phyloP scores from a whole-genome alignment of 768 basidiomycete genomes.

The Leccinum ochraceum region DNA sequence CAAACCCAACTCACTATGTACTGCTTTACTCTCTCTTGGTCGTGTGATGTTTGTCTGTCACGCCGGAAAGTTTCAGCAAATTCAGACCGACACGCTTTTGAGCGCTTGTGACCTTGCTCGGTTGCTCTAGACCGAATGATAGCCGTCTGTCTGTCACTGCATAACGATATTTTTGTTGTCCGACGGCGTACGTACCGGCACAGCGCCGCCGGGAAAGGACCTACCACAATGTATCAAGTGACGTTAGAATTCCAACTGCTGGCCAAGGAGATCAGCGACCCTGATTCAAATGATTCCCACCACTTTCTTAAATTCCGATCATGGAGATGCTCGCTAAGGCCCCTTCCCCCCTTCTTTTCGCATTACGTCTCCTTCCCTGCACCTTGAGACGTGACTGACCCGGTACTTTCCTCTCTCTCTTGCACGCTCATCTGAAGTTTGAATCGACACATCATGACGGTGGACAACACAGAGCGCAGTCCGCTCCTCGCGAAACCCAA shows the following conservation, averaged over 20 bases:
- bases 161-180: no score
- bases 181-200: no score
- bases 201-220: no score
- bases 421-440: not conserved
- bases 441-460: conserved; percentile 2
- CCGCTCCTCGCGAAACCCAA: conserved; percentile 25
- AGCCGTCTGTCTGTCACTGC: no score
- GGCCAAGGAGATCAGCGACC: not conserved
- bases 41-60: no score
- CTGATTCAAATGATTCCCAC: not conserved
- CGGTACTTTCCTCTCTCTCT: not conserved
- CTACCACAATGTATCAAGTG: not conserved
- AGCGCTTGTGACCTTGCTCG: no score
- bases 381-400: not conserved
- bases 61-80: no score
- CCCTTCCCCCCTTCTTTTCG: not conserved
- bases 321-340: not conserved
- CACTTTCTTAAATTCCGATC: not conserved
- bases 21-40: no score
- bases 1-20: not conserved
- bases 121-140: no score
- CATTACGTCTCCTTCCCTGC: not conserved
- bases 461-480: conserved; percentile 23
- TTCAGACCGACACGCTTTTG: no score
- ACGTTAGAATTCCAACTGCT: not conserved